phyloP scores from a whole-genome alignment of 2,329 filamentous ascomycete genomes.

The Rutstroemia sp. region DNA sequence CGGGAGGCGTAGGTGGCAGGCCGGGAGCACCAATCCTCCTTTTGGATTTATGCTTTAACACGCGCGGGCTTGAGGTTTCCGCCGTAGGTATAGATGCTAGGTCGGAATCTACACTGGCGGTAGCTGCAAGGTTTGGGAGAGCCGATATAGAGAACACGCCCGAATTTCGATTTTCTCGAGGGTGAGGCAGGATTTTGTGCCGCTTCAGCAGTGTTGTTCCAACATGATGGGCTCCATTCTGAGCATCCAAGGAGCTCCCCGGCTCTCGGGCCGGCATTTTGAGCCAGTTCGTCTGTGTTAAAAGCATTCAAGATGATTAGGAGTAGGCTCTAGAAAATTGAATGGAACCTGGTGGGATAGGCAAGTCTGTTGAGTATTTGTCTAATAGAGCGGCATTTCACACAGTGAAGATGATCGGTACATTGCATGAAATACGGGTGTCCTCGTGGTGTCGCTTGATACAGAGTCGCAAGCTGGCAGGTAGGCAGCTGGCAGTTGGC shows the following conservation, averaged over 20 bases:
- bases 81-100: conserved; percentile 22
- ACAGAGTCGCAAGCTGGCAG: conserved; percentile 8
- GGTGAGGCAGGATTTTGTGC: conserved; percentile 29
- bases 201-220: conserved; percentile 27
- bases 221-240: conserved; percentile 21
- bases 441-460: conserved; percentile 5
- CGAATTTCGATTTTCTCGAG: conserved; percentile 18
- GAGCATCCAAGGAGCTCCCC: conserved; percentile 21
- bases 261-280: conserved; percentile 28
- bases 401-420: not conserved
- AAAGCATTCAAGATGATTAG: conserved; percentile 26
- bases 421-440: not conserved
- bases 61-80: conserved; percentile 26
- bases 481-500: not conserved
- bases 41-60: conserved; percentile 27
- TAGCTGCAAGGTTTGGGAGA: conserved; percentile 18
- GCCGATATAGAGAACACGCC: conserved; percentile 17
- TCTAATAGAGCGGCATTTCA: not conserved
- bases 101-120: conserved; percentile 22
- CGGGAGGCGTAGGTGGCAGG: conserved; percentile 56
- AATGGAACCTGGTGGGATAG: not conserved
- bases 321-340: not conserved
- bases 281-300: conserved; percentile 30
- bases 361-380: not conserved
- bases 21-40: conserved; percentile 19